Percentiles rank a stretch among this genome's conserved stretches.
Conservation (phyloP, 192 early-diverging fungal genomes). For the Physocladia obscura region DNA sequence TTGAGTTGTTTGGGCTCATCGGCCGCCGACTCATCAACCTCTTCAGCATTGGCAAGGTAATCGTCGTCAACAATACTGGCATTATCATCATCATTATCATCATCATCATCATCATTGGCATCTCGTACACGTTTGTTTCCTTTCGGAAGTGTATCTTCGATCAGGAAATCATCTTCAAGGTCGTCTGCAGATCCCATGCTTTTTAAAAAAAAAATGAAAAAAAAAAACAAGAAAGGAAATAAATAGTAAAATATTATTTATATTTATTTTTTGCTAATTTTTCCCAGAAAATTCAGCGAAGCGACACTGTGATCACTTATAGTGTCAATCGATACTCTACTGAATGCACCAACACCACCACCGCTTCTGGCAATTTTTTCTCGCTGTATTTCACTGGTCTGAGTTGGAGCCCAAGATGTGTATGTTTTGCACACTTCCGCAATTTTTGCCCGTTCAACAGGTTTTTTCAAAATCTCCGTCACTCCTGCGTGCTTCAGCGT, state of each 20-base stretch:
- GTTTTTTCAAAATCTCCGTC: conserved; percentile 32
- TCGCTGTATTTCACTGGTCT: too few relatives aligned
- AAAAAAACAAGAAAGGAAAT: conserved; percentile 9
- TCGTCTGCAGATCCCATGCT: conserved; percentile 8
- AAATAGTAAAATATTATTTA: background rate
- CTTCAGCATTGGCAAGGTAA: background rate
- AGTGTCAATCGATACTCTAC: too few relatives aligned
- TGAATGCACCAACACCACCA: too few relatives aligned
- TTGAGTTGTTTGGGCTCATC: background rate
- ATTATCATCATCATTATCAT: background rate
- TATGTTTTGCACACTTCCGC: conserved; percentile 12
- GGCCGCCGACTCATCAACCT: background rate
- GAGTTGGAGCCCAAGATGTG: too few relatives aligned
- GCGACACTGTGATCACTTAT: too few relatives aligned
- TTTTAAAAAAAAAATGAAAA: conserved; percentile 4
- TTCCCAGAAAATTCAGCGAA: too few relatives aligned
- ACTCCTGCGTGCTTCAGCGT: conserved; percentile 28
- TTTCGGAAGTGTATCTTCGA: background rate
- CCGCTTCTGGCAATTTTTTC: too few relatives aligned
- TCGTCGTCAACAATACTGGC: background rate
- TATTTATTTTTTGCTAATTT: too few relatives aligned
- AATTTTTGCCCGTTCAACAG: conserved; percentile 21
- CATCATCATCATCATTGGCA: background rate
- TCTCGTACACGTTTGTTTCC: background rate
- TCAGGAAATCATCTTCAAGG: conserved; percentile 27